Percentiles rank a stretch among this genome's conserved stretches.
These are phyloP conservation scores for Fusarium lyarnte DNA, from an alignment of 2,329 filamentous ascomycete genomes.

Conservation along the genomic window DNA sequence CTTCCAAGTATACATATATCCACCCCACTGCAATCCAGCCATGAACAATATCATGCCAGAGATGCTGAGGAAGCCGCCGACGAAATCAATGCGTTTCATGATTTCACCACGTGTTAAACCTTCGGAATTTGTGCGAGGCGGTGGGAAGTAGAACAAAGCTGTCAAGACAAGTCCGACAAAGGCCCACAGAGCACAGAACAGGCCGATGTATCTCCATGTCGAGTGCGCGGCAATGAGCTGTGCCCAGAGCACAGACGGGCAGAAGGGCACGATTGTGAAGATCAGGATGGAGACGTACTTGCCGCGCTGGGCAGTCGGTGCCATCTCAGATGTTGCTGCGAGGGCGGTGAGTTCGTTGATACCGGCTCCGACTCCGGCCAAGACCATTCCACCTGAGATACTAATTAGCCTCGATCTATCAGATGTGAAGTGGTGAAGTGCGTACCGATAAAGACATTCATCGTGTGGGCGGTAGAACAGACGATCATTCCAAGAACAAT, in stretches of 20 bases:
- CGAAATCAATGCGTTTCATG: neutral
- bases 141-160: neutral
- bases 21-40: neutral
- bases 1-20: neutral
- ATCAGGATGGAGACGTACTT: neutral
- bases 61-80: neutral
- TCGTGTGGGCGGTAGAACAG: neutral
- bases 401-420: accelerated
- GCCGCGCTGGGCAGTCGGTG: neutral
- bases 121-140: neutral
- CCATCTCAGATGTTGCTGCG: neutral
- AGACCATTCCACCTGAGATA: neutral
- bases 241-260: neutral
- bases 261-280: neutral
- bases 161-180: neutral
- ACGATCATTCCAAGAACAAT: neutral
- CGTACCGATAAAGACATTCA: neutral
- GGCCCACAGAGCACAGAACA: neutral
- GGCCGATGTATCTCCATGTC: neutral
- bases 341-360: neutral
- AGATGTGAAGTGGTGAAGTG: accelerated
- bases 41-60: neutral
- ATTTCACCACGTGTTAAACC: neutral
- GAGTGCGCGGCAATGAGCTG: neutral
- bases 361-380: neutral